Evolutionary conservation across 768 basidiomycete genomes (phyloP).

Genomic region (Lactarius psammicola): DNA sequence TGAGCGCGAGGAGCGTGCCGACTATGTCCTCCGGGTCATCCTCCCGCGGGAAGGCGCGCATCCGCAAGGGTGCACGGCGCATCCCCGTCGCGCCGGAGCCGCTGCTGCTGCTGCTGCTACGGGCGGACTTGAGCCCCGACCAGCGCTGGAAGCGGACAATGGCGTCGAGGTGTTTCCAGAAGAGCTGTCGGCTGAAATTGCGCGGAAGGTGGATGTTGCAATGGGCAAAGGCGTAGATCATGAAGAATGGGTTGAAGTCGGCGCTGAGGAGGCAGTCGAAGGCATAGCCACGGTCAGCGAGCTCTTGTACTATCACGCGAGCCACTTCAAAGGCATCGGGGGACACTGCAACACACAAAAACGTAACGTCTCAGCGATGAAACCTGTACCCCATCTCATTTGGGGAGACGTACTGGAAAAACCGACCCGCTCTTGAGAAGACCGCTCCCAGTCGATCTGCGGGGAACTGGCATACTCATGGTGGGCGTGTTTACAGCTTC

Average conservation of each 20-base stretch:
- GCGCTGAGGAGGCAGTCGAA: neutral
- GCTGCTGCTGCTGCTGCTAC: neutral
- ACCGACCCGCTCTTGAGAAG: neutral
- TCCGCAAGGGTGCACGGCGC: neutral
- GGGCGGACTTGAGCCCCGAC: neutral
- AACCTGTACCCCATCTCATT: neutral
- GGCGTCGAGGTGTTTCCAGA: conserved; percentile 17
- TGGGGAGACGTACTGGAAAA: conserved; percentile 10
- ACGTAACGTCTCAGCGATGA: neutral
- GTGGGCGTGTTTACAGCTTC: neutral
- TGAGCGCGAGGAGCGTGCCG: neutral
- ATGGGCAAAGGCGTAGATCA: conserved; percentile 19
- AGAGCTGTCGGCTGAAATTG: conserved; percentile 5
- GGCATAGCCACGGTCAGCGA: neutral
- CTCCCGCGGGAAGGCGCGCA: neutral
- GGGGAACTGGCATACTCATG: neutral
- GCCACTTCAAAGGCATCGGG: neutral
- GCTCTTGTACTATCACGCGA: neutral
- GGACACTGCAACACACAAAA: conserved; percentile 3
- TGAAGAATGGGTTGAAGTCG: conserved; percentile 13
- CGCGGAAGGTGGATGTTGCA: neutral
- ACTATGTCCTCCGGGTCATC: conserved; percentile 6
- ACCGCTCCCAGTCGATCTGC: neutral
- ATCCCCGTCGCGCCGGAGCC: neutral
- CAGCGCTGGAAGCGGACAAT: conserved; percentile 5